Conservation (phyloP, 2,329 filamentous ascomycete species). For the Sporothrix globosa region DNA sequence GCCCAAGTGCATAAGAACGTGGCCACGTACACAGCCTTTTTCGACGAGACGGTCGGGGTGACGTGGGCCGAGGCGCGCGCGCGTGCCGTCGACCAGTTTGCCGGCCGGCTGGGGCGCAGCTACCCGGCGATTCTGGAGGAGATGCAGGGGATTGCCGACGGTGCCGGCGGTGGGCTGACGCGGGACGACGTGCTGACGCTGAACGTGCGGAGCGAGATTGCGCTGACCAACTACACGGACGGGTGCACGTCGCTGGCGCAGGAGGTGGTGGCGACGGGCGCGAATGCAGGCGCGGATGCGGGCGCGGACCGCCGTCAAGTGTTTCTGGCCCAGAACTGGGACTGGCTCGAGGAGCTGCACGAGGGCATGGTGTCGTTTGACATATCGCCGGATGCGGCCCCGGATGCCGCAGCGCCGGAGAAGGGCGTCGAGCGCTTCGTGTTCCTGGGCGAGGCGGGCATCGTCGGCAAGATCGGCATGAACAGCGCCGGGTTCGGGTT, state of each 20-base stretch:
- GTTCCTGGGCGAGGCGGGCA: conserved; percentile 34
- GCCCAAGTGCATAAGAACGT: conserved; percentile 4
- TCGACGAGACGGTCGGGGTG: conserved; percentile 23
- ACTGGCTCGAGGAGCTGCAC: conserved; percentile 28
- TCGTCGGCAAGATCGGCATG: conserved; percentile 30
- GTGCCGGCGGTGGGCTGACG: conserved; percentile 49
- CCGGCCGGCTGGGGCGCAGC: background rate
- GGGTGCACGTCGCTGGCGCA: conserved; percentile 28
- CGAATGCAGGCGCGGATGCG: no score
- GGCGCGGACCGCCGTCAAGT: background rate
- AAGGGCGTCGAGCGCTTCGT: background rate
- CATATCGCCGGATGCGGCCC: background rate
- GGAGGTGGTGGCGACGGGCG: background rate
- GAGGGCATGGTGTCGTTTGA: conserved; percentile 24
- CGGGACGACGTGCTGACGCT: conserved; percentile 56
- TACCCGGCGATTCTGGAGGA: conserved; percentile 41
- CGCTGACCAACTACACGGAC: conserved; percentile 31
- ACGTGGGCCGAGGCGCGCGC: conserved; percentile 22
- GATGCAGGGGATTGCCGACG: conserved; percentile 57
- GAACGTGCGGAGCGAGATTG: conserved; percentile 44
- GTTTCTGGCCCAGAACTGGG: conserved; percentile 30
- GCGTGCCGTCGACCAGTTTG: conserved; percentile 13
- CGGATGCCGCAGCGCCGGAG: no score
- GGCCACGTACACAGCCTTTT: conserved; percentile 23
- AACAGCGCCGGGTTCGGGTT: conserved; percentile 28